Evolutionary conservation across 225 moss, liverwort and hornwort genomes (phyloP).

Genomic region (Physcomitrium patens): DNA sequence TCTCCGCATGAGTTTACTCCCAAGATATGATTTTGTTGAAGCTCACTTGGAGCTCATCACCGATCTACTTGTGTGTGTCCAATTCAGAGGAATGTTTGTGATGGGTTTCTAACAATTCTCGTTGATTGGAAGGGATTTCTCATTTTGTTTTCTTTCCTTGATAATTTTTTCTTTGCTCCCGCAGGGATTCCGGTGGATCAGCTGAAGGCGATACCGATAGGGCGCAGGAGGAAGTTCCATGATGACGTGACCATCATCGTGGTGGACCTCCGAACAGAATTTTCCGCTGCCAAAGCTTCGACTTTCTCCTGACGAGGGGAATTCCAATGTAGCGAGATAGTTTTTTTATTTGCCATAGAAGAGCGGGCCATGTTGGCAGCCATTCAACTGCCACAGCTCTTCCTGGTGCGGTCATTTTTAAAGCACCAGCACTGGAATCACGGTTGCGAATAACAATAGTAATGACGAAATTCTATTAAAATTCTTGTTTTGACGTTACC

Average conservation of each 20-base stretch:
- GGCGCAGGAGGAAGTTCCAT: constrained; percentile 83
- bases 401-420: constrained; percentile 18
- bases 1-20: no score
- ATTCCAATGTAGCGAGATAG: no score
- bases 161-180: not conserved
- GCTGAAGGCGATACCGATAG: constrained; percentile 78
- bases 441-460: not conserved
- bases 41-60: no score
- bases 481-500: not conserved
- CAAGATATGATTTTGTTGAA: no score
- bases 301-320: constrained; percentile 28
- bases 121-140: no score
- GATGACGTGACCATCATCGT: constrained; percentile 88
- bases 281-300: constrained; percentile 59
- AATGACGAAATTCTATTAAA: not conserved
- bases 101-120: no score
- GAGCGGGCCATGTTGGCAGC: not conserved
- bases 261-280: constrained; percentile 66
- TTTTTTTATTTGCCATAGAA: no score
- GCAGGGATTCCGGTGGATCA: constrained; percentile 73
- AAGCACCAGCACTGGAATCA: not conserved
- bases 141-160: not conserved
- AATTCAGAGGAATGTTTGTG: no score
- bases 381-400: not conserved
- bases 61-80: no score